Evolutionary conservation across 306 rosid genomes (phyloP), one percentile per base, ranked within the genome.

Genomic region (Acacia crassicarpa): DNA sequence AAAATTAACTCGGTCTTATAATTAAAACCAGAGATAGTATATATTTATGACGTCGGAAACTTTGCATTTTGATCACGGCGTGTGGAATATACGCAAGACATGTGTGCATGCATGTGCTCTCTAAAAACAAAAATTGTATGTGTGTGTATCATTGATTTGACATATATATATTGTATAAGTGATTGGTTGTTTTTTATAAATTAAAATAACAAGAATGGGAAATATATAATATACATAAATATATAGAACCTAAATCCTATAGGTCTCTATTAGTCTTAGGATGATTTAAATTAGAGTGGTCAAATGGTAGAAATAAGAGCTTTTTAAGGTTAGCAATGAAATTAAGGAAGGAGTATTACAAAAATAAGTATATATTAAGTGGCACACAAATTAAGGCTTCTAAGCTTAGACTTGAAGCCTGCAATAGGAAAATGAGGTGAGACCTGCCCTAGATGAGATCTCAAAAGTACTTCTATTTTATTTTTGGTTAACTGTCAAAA

Each of bases 251-350:
- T n/a, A n/a, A n/a, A n/a, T n/a, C n/a, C n/a, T n/a, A 61, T 59
- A 9, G 14, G 66, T 11, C 15, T 12, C 2, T 62, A 62, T 25
- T 4, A 11, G 67, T 12, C 67, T 62, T 62, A 58, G 40, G 65
- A 27, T 79, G 43, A 48, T 80, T 72, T 48, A 46, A 45, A 74
- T 46, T 56, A 48, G 25, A 19, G 68, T 25, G 22, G 77, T 78
- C 79, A 71, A 83, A 83, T 51, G 71, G 65, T 11, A 62, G 73
- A 80, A 74, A 58, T 41, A 9, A 19, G 32, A 32, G 76, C 46
- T 62, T 62, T 58, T 56, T 58, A 58, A 58, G 32, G 15, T 22
- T 58, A 2, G 63, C 0, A 2, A 22, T 22, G 27, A 58, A 58
- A 58, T 58, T 58, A 22, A 58, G 14, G 8, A 8, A 20, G 1